Base-by-base conservation (phyloP, 352 stramenopile genomes). In the Pythium sp. region DNA sequence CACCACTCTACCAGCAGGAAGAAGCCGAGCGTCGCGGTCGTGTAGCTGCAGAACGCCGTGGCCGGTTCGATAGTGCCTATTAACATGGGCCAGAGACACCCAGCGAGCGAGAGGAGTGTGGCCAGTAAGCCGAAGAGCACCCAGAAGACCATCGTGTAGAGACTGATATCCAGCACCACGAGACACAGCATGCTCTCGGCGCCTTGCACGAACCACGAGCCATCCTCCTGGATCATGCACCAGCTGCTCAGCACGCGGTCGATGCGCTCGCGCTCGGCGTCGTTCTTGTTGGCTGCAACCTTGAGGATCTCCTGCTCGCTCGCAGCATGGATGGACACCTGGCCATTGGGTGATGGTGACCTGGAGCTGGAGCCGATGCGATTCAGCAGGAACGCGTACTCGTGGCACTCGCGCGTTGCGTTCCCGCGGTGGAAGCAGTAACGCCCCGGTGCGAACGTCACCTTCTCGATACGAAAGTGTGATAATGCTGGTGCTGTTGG, bases 161-260 rank as follows among this genome's bases (percentile, higher is more conserved):
- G 65, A 54, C 78, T 77, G 2, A 77, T 87, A 63, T 91, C 82
- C 57, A 91, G 63, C 15, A 87, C 71, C 11, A 87, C 79, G 20
- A 91, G 79, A 56, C 82, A 91, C 53, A 79, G 62, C 70, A 88
- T 76, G 41, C 74, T 84, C 65, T 85, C 68, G 0, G 79, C 79
- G 7, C 80, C 82, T 51, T 84, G 78, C 12, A 87, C 69, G 12
- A 87, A 70, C 75, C 79, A 85, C 26, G 78, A 77, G 34, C 76
- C 68, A 12, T 74, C 64, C 38, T 61, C 61, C 6, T 57, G 30
- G 9, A 76, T 64, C 18, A 66, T 70, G 41, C 82, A 91, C 82
- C 80, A 89, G 15, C 75, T 79, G 8, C 78, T 75, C 0, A 82
- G 46, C 2, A 79, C 77, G 14, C 80, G 61, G 2, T 73, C 55